Conservation (phyloP, 2,329 filamentous ascomycete species). For the Diaporthe nobilis region DNA sequence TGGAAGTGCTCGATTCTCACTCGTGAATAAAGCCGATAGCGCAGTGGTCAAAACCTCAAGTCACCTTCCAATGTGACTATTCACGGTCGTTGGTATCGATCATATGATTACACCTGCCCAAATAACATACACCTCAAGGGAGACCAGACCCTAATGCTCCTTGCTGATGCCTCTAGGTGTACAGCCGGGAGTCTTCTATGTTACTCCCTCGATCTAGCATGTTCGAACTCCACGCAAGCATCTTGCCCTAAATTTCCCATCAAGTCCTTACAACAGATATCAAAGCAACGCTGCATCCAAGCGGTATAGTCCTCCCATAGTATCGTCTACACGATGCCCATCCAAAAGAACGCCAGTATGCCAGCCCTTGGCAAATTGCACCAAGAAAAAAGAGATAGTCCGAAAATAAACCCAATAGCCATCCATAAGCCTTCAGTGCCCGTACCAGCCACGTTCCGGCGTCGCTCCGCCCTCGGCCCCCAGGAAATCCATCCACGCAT, state of each 20-base stretch:
- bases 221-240: constrained; percentile 19
- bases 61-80: not conserved
- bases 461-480: constrained; percentile 40
- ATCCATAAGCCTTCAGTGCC: constrained; percentile 7
- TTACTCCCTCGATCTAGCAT: constrained; percentile 8
- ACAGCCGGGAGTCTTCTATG: constrained; percentile 18
- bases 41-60: not conserved
- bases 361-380: constrained; percentile 1
- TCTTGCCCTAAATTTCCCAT: not conserved
- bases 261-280: constrained; percentile 14
- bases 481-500: constrained; percentile 56
- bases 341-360: constrained; percentile 6
- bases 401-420: not conserved
- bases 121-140: not conserved
- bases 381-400: not conserved
- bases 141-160: not conserved
- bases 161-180: constrained; percentile 28
- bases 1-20: not conserved
- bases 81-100: not conserved
- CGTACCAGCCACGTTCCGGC: constrained; percentile 40
- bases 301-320: constrained; percentile 5
- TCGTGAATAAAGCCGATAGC: too few species aligned
- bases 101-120: constrained; percentile 10
- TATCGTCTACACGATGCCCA: constrained; percentile 8
- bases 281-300: constrained; percentile 28